These are phyloP conservation scores for Collybia mongolica DNA, from an alignment of 768 basidiomycete genomes.

Conservation along the genomic window DNA sequence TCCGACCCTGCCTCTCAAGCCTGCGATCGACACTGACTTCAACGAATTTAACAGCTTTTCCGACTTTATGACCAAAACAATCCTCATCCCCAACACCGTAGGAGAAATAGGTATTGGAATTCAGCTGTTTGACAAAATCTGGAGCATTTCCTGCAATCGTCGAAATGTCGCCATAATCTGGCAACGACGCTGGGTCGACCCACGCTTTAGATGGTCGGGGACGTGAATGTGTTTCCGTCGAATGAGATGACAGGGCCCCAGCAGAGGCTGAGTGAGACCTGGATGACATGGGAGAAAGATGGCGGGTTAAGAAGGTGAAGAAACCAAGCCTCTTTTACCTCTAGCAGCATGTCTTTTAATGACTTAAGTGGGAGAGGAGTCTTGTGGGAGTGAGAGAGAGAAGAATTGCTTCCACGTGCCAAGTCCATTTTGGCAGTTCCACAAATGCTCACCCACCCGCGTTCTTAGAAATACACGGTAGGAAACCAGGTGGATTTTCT, in stretches of 20 bases:
- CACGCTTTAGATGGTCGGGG: constrained; percentile 38
- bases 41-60: constrained; percentile 57
- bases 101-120: constrained; percentile 62
- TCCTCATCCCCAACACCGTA: constrained; percentile 71
- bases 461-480: constrained; percentile 24
- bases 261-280: constrained; percentile 25
- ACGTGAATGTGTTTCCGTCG: constrained; percentile 20
- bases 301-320: constrained; percentile 8
- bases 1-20: constrained; percentile 44
- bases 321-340: constrained; percentile 6
- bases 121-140: constrained; percentile 62
- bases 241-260: constrained; percentile 23
- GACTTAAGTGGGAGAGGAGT: constrained; percentile 22
- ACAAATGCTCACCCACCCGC: constrained; percentile 15
- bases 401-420: constrained; percentile 18
- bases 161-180: constrained; percentile 55
- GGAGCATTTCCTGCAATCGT: constrained; percentile 64
- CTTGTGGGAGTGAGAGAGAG: constrained; percentile 23
- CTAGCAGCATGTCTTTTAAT: constrained; percentile 22
- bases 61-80: constrained; percentile 61
- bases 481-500: constrained; percentile 30
- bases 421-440: constrained; percentile 21
- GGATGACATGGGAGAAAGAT: constrained; percentile 26
- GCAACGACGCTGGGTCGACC: constrained; percentile 65
- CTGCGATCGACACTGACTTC: constrained; percentile 53